Conservation (phyloP, 371 early-diverging fungal species). For the Zopfochytrium polystomum region DNA sequence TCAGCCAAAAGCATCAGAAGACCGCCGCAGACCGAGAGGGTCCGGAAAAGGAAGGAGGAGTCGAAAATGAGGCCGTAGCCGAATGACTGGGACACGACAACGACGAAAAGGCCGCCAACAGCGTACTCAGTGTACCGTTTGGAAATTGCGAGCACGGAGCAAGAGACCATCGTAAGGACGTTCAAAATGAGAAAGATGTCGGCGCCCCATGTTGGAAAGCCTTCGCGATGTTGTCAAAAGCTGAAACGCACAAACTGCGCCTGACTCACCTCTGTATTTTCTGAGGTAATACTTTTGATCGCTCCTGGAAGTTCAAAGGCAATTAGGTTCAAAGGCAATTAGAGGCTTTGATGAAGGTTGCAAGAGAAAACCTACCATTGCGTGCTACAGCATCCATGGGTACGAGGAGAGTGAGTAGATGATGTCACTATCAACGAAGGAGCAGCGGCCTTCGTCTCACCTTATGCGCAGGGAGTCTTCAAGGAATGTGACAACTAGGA, state of each 20-base stretch:
- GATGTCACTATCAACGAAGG: background rate
- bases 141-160: slow-evolving; percentile 75
- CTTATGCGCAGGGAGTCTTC: slow-evolving; percentile 89
- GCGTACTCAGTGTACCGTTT: slow-evolving; percentile 77
- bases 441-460: too few species aligned
- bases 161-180: slow-evolving; percentile 71
- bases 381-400: background rate
- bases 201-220: slow-evolving; percentile 72
- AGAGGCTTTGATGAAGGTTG: background rate
- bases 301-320: slow-evolving; percentile 68
- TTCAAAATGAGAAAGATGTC: slow-evolving; percentile 82
- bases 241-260: background rate
- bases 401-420: background rate
- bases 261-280: slow-evolving; percentile 54
- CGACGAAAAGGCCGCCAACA: slow-evolving; percentile 73
- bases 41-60: slow-evolving; percentile 83
- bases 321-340: background rate
- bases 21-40: slow-evolving; percentile 88
- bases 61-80: slow-evolving; percentile 93
- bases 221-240: slow-evolving; percentile 16
- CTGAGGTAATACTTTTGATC: slow-evolving; percentile 84
- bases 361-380: background rate
- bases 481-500: slow-evolving; percentile 91
- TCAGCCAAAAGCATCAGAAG: slow-evolving; percentile 92
- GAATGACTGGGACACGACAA: slow-evolving; percentile 81